phyloP scores from a whole-genome alignment of 106 monocot genomes.

The Phalaenopsis aphrodite region DNA sequence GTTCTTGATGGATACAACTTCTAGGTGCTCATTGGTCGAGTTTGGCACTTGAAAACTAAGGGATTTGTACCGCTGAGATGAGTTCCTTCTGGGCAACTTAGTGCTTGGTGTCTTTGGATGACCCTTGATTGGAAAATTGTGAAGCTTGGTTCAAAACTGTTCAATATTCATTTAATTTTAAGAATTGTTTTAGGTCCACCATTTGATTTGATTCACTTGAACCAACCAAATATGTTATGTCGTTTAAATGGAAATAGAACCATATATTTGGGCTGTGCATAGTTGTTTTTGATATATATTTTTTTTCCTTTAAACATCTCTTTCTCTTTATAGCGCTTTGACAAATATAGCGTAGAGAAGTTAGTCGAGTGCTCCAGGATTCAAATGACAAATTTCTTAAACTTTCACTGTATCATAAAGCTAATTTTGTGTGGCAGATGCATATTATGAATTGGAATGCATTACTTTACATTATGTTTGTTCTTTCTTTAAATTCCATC shows the following conservation, averaged over 20 bases:
- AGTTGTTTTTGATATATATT: background rate
- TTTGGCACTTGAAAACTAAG: background rate
- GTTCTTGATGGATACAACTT: background rate
- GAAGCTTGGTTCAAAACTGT: background rate
- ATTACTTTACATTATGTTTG: background rate
- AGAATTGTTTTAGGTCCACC: background rate
- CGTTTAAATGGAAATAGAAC: no score
- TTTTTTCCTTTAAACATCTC: background rate
- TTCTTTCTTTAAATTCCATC: background rate
- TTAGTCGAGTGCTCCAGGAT: background rate
- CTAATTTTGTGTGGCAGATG: background rate
- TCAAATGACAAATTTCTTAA: background rate
- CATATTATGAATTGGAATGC: background rate
- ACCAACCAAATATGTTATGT: background rate
- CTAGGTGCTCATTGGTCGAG: background rate
- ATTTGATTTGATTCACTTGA: background rate
- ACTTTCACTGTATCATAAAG: background rate
- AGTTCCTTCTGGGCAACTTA: background rate
- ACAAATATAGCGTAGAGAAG: background rate
- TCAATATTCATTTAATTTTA: background rate
- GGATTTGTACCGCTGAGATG: background rate
- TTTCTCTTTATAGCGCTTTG: background rate
- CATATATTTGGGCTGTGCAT: no score
- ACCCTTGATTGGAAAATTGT: background rate
- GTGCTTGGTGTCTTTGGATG: background rate